Base-by-base conservation (phyloP, 169 alveolate genomes). In the Cryptosporidium canis region DNA sequence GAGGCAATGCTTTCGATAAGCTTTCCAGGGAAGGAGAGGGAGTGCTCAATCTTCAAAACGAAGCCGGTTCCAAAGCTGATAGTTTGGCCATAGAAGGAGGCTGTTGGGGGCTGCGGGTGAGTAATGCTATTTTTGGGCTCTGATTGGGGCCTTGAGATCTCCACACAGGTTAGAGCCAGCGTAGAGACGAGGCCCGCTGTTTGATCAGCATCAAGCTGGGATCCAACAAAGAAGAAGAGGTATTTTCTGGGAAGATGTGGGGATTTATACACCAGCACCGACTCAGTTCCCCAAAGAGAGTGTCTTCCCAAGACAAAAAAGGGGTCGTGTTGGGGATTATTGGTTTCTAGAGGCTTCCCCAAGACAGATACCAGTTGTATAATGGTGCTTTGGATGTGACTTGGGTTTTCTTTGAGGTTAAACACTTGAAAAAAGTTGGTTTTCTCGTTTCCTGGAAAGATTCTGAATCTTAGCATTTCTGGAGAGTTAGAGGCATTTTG, bases 391-490 rank as follows among this genome's bases (percentile, higher is more conserved):
- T 14, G 47, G 12, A 29, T 2, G 33, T 7, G 9, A 51, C 18
- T 14, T n/a, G n/a, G 63, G 24, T 51, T 51, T 51, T 61, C 68
- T 18, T 31, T 16, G 27, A 14, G 45, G 12, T 61, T 31, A 27
- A 35, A 33, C 24, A 61, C 64, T 31, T 51, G 67, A 33, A 70
- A 70, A n/a, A 70, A 70, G 18, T n/a, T 35, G 24, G 31, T 51
- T 45, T 70, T 51, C 14, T 29, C 51, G 39, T 70, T 48, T 29
- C 29, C 21, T 33, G 66, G 84, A 51, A 70, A 70, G 29, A 70
- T 70, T 55, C 21, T 55, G 51, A 47, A 31, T 51, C 24, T 39
- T 18, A 55, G 7, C 14, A n/a, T 31, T 16, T 27, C 48, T n/a
- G 1, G 7, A 51, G 9, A 51, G 33, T 18, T 51, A 21, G 37